Conservation (phyloP, 2,329 filamentous ascomycete species). For the Fusarium foetens region DNA sequence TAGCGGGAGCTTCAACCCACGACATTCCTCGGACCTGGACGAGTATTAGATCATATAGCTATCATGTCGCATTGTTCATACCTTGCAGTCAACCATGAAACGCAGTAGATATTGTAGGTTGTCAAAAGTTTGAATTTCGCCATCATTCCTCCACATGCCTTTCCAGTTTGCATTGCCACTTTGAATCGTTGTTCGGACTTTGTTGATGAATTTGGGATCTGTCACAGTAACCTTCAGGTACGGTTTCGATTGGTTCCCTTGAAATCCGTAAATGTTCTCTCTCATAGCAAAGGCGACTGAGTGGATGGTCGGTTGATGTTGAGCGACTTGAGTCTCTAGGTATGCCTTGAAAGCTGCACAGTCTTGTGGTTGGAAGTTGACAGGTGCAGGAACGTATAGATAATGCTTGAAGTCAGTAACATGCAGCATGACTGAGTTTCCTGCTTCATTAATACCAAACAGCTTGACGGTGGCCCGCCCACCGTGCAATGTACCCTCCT, state of each 20-base stretch:
- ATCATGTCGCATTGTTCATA: slow-evolving; percentile 49
- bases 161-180: slow-evolving; percentile 86
- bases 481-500: slow-evolving; percentile 85
- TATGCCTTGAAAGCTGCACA: slow-evolving; percentile 81
- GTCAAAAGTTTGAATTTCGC: slow-evolving; percentile 89
- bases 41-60: slow-evolving; percentile 29
- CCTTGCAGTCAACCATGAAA: slow-evolving; percentile 97
- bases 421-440: slow-evolving; percentile 93
- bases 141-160: slow-evolving; percentile 80
- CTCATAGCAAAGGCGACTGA: slow-evolving; percentile 84
- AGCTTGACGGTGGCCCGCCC: slow-evolving; percentile 84
- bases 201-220: slow-evolving; percentile 85
- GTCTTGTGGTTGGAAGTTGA: slow-evolving; percentile 81
- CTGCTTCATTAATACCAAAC: slow-evolving; percentile 86
- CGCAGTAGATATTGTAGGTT: slow-evolving; percentile 94
- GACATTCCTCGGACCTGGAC: slow-evolving; percentile 88
- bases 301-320: slow-evolving; percentile 78
- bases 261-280: slow-evolving; percentile 93
- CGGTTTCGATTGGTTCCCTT: slow-evolving; percentile 90
- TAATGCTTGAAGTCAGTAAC: slow-evolving; percentile 97
- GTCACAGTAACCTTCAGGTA: slow-evolving; percentile 94
- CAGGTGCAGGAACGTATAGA: slow-evolving; percentile 89
- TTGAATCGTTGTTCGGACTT: slow-evolving; percentile 80
- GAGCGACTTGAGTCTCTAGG: slow-evolving; percentile 81
- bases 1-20: slow-evolving; percentile 88